A percentile compares a stretch with the other conserved stretches of the same genome.
Evolutionary conservation across 345 rosid species (phyloP).

Genomic region (Viola odorata): DNA sequence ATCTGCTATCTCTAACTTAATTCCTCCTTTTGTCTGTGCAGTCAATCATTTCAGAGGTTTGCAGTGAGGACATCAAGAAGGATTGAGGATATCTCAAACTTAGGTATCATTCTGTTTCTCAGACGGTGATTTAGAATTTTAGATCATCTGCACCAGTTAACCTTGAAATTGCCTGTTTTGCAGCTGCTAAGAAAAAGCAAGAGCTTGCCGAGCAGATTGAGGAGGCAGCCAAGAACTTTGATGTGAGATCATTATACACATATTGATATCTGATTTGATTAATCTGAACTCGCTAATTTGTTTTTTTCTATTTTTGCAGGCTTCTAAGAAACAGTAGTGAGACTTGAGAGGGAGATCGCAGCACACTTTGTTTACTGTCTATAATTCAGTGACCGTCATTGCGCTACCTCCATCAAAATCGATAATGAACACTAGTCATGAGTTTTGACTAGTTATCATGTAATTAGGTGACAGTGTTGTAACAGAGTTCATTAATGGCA

Average conservation of each 20-base stretch:
- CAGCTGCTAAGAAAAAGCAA: constrained; percentile 53
- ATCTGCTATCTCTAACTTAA: background rate
- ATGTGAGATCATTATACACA: constrained; percentile 16
- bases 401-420: too few species aligned
- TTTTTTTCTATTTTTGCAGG: constrained; percentile 22
- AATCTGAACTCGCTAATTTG: background rate
- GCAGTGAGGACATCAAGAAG: constrained; percentile 74
- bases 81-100: constrained; percentile 56
- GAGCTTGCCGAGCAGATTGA: constrained; percentile 55
- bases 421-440: too few species aligned
- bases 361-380: background rate
- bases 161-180: background rate
- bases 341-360: background rate
- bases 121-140: background rate
- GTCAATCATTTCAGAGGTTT: constrained; percentile 84
- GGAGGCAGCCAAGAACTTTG: constrained; percentile 44
- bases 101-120: constrained; percentile 29
- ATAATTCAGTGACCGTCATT: too few species aligned
- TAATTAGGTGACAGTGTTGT: too few species aligned
- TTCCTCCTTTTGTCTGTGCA: constrained; percentile 10
- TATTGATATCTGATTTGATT: background rate
- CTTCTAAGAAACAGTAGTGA: constrained; percentile 26
- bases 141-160: background rate
- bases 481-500: too few species aligned
- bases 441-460: too few species aligned